A percentile compares a stretch with the other conserved stretches of the same genome.
phyloP scores from a whole-genome alignment of 331 rosid genomes.

The Cucumis variabilis region DNA sequence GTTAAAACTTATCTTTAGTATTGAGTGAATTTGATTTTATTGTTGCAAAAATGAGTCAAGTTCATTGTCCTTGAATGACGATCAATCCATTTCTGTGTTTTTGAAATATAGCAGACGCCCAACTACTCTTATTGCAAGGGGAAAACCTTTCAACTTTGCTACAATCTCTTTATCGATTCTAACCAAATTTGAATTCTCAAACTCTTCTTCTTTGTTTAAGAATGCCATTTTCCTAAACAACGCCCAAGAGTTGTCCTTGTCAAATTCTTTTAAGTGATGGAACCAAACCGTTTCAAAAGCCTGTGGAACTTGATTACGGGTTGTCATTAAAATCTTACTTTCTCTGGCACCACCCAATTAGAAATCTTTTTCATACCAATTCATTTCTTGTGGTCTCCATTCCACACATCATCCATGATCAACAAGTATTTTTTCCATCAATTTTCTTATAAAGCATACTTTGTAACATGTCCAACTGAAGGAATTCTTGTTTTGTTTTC shows the following conservation, averaged over 20 bases:
- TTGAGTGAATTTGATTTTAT: background rate
- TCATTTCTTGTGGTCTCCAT: no score
- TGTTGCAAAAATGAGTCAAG: background rate
- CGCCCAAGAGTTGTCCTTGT: background rate
- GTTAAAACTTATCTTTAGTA: background rate
- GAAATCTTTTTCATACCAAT: no score
- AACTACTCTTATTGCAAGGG: conserved; percentile 2
- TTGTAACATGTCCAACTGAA: background rate
- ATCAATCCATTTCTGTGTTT: conserved; percentile 8
- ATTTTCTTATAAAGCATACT: background rate
- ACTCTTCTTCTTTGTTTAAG: conserved; percentile 17
- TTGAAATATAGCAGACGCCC: conserved; percentile 26
- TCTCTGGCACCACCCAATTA: no score
- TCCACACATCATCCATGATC: no score
- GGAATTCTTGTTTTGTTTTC: no score
- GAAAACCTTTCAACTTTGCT: background rate
- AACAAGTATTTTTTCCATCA: background rate
- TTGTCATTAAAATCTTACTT: no score
- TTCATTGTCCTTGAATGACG: conserved; percentile 31
- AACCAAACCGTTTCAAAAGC: no score
- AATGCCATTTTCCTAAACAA: background rate
- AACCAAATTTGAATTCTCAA: background rate
- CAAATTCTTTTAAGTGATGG: no score
- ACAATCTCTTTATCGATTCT: conserved; percentile 21
- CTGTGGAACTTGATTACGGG: no score